Percentiles rank a stretch among this genome's conserved stretches.
Conservation (phyloP, 2,329 filamentous ascomycete species). For the Neoscytalidium dimidiatum region DNA sequence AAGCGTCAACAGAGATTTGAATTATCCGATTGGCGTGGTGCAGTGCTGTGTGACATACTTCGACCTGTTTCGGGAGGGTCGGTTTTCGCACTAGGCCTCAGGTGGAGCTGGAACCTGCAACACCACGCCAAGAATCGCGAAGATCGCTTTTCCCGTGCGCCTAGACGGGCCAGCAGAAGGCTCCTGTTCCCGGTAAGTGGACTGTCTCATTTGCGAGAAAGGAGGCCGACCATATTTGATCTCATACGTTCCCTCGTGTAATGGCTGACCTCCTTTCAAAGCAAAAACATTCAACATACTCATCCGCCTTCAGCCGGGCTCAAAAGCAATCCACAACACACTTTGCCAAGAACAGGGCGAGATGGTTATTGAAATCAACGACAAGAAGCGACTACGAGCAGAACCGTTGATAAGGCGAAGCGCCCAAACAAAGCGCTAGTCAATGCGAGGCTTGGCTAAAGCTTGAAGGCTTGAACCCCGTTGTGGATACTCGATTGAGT, state of each 20-base stretch:
- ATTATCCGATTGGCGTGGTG: too few relatives aligned
- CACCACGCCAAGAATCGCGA: slow-evolving; percentile 13
- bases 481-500: neutral
- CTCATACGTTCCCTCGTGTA: neutral
- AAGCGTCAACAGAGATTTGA: too few relatives aligned
- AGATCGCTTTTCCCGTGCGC: neutral
- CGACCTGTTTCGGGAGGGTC: neutral
- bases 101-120: neutral
- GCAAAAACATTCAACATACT: neutral
- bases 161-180: neutral
- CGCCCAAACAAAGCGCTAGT: neutral
- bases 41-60: neutral
- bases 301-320: neutral
- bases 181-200: neutral
- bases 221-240: neutral
- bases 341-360: neutral
- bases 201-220: neutral
- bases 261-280: neutral
- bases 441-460: neutral
- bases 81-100: neutral
- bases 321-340: neutral
- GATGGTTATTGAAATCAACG: too few relatives aligned
- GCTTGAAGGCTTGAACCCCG: neutral
- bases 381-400: too few relatives aligned
- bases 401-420: neutral